Conservation (phyloP, 352 stramenopile species). For the Globisporangium nagaii region DNA sequence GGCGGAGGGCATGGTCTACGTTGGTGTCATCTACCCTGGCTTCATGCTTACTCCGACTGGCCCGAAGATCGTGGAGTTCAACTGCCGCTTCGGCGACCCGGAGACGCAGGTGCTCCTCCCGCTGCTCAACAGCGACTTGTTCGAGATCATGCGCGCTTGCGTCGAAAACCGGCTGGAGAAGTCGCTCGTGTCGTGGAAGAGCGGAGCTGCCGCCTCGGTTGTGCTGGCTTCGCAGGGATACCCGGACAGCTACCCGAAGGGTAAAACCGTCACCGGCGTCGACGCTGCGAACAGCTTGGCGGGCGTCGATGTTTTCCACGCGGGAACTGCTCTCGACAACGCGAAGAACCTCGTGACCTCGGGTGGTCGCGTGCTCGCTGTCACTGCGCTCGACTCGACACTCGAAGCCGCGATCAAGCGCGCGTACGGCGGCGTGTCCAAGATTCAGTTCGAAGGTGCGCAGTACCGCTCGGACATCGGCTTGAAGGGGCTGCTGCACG, state of each 20-base stretch:
- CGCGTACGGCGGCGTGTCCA: conserved; percentile 88
- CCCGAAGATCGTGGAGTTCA: conserved; percentile 99
- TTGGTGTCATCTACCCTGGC: conserved; percentile 97
- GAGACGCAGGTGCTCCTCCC: conserved; percentile 98
- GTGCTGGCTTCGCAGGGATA: conserved; percentile 97
- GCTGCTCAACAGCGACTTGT: conserved; percentile 97
- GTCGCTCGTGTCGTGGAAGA: conserved; percentile 88
- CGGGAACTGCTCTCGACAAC: conserved; percentile 88
- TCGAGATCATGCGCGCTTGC: conserved; percentile 96
- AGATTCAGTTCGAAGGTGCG: conserved; percentile 89
- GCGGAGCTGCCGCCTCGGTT: conserved; percentile 91
- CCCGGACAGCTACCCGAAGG: conserved; percentile 98
- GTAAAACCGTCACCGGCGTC: conserved; percentile 92
- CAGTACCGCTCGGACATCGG: conserved; percentile 98
- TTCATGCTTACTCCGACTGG: conserved; percentile 94
- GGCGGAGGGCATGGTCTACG: conserved; percentile 96
- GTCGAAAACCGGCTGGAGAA: conserved; percentile 89
- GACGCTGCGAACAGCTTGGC: conserved; percentile 77
- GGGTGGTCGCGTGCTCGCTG: conserved; percentile 96
- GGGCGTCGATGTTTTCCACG: conserved; percentile 98
- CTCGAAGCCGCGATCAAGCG: conserved; percentile 89
- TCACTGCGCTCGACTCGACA: conserved; percentile 90
- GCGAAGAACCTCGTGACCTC: conserved; percentile 83
- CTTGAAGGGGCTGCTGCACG: conserved; percentile 89
- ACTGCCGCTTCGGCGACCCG: conserved; percentile 99